Conservation (phyloP, 2,329 filamentous ascomycete genomes). For the Fusarium sterilihyphosum region DNA sequence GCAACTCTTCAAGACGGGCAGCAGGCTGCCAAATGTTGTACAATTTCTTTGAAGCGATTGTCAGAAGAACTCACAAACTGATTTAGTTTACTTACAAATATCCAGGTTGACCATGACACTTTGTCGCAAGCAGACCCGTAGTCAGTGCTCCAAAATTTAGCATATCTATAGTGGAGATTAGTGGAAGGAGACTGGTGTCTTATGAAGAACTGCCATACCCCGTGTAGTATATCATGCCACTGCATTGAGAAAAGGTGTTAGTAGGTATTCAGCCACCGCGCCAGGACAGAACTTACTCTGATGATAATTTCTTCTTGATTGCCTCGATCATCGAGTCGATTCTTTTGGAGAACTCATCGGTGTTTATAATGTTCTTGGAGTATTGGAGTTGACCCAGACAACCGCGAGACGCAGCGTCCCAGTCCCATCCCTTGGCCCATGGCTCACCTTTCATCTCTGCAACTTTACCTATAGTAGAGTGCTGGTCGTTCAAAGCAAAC, state of each 20-base stretch:
- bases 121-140: background rate
- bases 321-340: background rate
- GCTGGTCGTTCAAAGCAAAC: background rate
- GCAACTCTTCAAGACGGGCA: background rate
- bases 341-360: background rate
- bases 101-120: slow-evolving; percentile 8
- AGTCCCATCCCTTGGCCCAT: slow-evolving; percentile 3
- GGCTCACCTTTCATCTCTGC: background rate
- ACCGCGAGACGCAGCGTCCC: background rate
- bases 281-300: background rate
- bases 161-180: background rate
- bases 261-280: background rate
- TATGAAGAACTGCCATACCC: background rate
- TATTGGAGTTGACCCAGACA: background rate
- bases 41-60: background rate
- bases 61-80: fast-evolving
- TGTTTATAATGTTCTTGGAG: background rate
- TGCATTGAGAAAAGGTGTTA: fast-evolving
- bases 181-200: fast-evolving
- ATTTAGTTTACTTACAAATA: background rate
- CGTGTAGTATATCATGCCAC: slow-evolving; percentile 18
- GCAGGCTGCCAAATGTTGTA: slow-evolving; percentile 5
- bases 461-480: background rate
- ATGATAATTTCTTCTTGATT: background rate
- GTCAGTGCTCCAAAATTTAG: slow-evolving; percentile 16